A percentile compares a stretch with the other conserved stretches of the same genome.
Conservation (phyloP, 2,329 filamentous ascomycete species). For the Cladophialophora psammophila region DNA sequence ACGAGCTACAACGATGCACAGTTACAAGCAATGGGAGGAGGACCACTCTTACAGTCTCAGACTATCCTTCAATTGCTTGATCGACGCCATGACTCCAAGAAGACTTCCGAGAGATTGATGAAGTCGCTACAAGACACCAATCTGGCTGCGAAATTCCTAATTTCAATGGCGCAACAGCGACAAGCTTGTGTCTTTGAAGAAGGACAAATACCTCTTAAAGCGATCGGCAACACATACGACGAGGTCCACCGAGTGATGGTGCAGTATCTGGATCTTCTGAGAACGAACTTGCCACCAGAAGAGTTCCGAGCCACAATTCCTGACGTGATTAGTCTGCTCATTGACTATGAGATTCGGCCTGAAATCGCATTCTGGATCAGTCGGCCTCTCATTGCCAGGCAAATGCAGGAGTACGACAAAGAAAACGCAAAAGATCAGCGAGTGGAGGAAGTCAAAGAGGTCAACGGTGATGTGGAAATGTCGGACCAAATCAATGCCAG, state of each 20-base stretch:
- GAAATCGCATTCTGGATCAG: constrained; percentile 85
- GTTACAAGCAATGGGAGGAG: constrained; percentile 86
- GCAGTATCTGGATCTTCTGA: constrained; percentile 89
- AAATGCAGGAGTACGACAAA: constrained; percentile 58
- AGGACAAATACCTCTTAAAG: constrained; percentile 81
- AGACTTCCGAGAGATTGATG: constrained; percentile 80
- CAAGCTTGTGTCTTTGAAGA: constrained; percentile 84
- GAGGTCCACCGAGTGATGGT: constrained; percentile 84
- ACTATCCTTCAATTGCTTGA: constrained; percentile 83
- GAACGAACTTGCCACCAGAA: constrained; percentile 75
- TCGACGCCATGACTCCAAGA: constrained; percentile 76
- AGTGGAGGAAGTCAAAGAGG: constrained; percentile 39
- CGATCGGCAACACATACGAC: constrained; percentile 85
- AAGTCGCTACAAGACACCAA: constrained; percentile 78
- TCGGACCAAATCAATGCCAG: constrained; percentile 37
- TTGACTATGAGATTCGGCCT: constrained; percentile 79
- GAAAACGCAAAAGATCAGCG: constrained; percentile 44
- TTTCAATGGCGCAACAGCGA: constrained; percentile 88
- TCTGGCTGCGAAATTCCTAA: constrained; percentile 81
- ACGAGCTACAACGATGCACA: constrained; percentile 88
- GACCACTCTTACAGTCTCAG: constrained; percentile 77
- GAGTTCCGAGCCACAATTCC: constrained; percentile 84
- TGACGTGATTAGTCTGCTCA: constrained; percentile 74
- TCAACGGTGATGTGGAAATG: constrained; percentile 44
- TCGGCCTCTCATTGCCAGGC: constrained; percentile 74